Percentiles rank a stretch among this genome's conserved stretches.
phyloP scores from a whole-genome alignment of 176 grass and related monocot genomes.

The Lolium multiflorum region DNA sequence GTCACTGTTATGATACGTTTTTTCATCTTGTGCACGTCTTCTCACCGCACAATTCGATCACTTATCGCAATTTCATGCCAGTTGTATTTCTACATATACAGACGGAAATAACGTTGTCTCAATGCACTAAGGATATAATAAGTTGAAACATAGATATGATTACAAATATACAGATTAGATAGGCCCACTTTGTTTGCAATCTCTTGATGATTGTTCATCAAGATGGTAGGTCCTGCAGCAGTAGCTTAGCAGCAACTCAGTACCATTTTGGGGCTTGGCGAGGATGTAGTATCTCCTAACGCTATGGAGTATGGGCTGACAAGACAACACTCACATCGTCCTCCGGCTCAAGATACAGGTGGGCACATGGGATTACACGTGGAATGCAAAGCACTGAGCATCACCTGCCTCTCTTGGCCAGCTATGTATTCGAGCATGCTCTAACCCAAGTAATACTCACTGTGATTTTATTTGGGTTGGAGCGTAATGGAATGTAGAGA shows the following conservation, averaged over 20 bases:
- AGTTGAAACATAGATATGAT: background rate
- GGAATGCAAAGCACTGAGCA: background rate
- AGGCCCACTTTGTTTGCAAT: background rate
- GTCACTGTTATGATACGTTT: background rate
- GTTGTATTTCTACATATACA: background rate
- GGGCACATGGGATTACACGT: background rate
- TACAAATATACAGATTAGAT: background rate
- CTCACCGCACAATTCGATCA: background rate
- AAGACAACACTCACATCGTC: background rate
- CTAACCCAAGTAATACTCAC: background rate
- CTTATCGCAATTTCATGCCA: too few relatives aligned
- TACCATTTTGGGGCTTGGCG: background rate
- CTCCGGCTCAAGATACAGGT: background rate
- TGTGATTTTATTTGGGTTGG: background rate
- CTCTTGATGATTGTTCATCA: background rate
- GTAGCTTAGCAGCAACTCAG: background rate
- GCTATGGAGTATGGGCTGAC: background rate
- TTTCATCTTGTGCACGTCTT: background rate
- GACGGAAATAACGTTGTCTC: background rate
- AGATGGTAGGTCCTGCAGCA: background rate
- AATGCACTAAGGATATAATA: background rate
- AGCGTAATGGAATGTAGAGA: background rate
- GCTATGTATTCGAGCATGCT: background rate
- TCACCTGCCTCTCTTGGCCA: background rate
- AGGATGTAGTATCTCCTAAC: slow-evolving; percentile 1